Conservation (phyloP, 2,329 filamentous ascomycete genomes). For the Amauroascus verrucosus region DNA sequence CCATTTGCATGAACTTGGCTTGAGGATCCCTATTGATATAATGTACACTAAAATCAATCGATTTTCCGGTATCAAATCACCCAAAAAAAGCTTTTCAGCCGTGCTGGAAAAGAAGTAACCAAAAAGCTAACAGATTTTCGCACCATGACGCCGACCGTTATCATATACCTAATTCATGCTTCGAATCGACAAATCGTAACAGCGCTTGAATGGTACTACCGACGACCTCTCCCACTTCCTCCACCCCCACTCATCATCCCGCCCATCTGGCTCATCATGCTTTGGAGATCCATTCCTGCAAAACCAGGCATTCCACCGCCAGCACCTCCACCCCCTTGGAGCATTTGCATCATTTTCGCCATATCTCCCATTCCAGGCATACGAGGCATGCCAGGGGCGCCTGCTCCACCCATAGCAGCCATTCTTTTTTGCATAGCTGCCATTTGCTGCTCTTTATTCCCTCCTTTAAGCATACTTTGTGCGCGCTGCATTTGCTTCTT, state of each 20-base stretch:
- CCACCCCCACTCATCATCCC: slow-evolving; percentile 45
- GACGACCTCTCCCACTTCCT: slow-evolving; percentile 26
- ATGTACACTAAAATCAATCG: background rate
- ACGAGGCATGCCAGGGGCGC: slow-evolving; percentile 47
- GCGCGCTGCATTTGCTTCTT: slow-evolving; percentile 97
- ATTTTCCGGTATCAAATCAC: background rate
- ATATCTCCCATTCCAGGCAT: slow-evolving; percentile 61
- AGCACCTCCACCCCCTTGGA: slow-evolving; percentile 62
- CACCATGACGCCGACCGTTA: background rate
- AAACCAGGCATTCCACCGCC: slow-evolving; percentile 55
- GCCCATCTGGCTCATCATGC: slow-evolving; percentile 69
- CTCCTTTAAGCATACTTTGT: slow-evolving; percentile 80
- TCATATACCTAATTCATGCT: slow-evolving; percentile 5
- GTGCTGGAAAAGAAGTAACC: background rate
- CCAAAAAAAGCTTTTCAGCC: background rate
- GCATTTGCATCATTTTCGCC: slow-evolving; percentile 96
- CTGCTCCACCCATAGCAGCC: slow-evolving; percentile 77
- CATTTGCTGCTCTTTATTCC: slow-evolving; percentile 85
- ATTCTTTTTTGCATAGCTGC: slow-evolving; percentile 95
- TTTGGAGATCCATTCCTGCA: slow-evolving; percentile 52
- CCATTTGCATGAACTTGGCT: background rate
- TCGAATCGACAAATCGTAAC: background rate
- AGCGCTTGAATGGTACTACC: slow-evolving; percentile 12
- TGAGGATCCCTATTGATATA: too few species aligned
- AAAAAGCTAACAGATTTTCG: background rate